phyloP scores from a whole-genome alignment of 495 filamentous ascomycete species.

The Daldinia childiae region DNA sequence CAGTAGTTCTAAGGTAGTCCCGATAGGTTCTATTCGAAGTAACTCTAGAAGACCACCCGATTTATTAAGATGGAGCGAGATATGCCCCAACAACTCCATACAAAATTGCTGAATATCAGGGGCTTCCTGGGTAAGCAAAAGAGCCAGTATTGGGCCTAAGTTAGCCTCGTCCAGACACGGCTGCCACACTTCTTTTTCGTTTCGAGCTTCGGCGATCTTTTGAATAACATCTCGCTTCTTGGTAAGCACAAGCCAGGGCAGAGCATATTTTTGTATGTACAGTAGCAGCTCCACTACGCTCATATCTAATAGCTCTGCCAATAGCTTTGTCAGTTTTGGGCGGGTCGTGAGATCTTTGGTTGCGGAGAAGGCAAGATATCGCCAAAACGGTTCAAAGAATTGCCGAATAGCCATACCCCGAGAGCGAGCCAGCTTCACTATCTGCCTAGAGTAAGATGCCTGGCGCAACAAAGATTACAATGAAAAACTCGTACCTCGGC shows the following conservation, averaged over 20 bases:
- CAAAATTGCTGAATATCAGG: constrained; percentile 71
- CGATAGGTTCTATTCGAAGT: constrained; percentile 77
- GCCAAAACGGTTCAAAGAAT: constrained; percentile 87
- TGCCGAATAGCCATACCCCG: constrained; percentile 66
- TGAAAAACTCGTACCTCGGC: constrained; percentile 68
- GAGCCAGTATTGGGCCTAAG: constrained; percentile 78
- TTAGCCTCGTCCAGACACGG: constrained; percentile 68
- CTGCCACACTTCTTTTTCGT: constrained; percentile 55
- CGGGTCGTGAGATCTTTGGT: constrained; percentile 81
- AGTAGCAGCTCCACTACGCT: constrained; percentile 76
- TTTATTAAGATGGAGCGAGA: constrained; percentile 73
- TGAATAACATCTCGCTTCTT: constrained; percentile 81
- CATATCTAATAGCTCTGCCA: constrained; percentile 81
- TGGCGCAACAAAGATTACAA: neutral
- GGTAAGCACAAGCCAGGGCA: constrained; percentile 85
- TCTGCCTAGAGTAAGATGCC: constrained; percentile 45
- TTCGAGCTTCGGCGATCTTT: constrained; percentile 78
- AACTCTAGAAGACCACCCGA: constrained; percentile 70
- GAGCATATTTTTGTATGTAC: constrained; percentile 79
- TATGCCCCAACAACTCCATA: constrained; percentile 70
- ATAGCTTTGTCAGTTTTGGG: constrained; percentile 80
- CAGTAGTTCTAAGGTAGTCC: constrained; percentile 81
- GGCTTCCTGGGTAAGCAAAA: constrained; percentile 77
- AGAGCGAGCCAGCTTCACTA: constrained; percentile 69
- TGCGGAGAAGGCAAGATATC: constrained; percentile 77